Conservation (phyloP, 2,329 filamentous ascomycete species). For the Botrytis byssoidea region DNA sequence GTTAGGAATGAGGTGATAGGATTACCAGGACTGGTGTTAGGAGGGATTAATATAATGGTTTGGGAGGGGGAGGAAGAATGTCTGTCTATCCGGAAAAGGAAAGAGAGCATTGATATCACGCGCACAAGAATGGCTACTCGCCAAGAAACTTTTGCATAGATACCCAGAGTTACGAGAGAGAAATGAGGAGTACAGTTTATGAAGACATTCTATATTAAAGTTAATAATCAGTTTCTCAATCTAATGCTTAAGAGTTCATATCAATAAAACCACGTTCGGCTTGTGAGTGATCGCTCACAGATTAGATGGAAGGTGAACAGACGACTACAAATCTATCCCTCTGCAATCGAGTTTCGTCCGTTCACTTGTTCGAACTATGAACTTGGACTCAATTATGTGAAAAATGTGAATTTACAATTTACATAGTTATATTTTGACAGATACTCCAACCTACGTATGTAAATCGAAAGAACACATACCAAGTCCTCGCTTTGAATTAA, state of each 20-base stretch:
- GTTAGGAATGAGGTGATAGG: neutral
- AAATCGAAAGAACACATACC: neutral
- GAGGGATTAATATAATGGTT: neutral
- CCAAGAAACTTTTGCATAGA: neutral
- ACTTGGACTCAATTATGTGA: neutral
- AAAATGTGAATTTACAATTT: neutral
- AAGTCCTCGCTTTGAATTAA: neutral
- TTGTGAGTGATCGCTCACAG: neutral
- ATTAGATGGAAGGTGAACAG: neutral
- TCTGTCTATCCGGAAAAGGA: neutral
- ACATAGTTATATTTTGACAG: neutral
- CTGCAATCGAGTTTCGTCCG: neutral
- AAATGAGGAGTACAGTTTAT: neutral
- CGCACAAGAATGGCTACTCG: neutral
- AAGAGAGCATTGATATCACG: neutral
- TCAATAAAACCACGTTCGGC: neutral
- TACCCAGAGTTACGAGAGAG: neutral
- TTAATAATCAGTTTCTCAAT: neutral
- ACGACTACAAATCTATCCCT: neutral
- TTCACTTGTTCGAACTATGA: neutral
- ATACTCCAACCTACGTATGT: neutral
- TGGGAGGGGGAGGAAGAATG: neutral
- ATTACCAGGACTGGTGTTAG: neutral
- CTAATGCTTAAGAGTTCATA: neutral
- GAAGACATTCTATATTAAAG: neutral